These are phyloP conservation scores for Lomentospora prolificans DNA, from an alignment of 2,329 filamentous ascomycete genomes.

Conservation along the genomic window DNA sequence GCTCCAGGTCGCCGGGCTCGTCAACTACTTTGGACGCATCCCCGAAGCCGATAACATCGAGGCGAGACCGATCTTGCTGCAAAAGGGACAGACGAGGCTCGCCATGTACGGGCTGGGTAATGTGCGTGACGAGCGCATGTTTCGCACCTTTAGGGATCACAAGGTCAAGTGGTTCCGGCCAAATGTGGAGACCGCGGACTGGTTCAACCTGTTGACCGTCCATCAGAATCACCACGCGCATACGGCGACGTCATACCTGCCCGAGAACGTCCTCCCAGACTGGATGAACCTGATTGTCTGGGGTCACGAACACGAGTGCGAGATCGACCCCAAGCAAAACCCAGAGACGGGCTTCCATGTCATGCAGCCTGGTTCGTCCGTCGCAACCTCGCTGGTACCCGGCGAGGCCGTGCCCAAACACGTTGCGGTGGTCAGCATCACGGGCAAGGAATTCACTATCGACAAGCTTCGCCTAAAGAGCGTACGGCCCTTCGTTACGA, in stretches of 20 bases:
- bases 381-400: constrained; percentile 83
- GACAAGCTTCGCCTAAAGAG: constrained; percentile 78
- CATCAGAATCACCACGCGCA: constrained; percentile 95
- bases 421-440: constrained; percentile 75
- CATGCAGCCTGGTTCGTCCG: constrained; percentile 94
- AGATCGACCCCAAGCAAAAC: constrained; percentile 77
- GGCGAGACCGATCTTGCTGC: constrained; percentile 81
- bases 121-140: constrained; percentile 88
- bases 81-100: constrained; percentile 88
- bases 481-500: constrained; percentile 83
- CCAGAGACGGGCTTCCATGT: constrained; percentile 86
- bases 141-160: constrained; percentile 84
- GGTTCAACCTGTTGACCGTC: constrained; percentile 92
- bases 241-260: constrained; percentile 85
- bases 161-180: constrained; percentile 92
- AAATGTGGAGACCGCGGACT: constrained; percentile 56
- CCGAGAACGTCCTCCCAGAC: constrained; percentile 83
- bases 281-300: constrained; percentile 89
- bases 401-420: constrained; percentile 89
- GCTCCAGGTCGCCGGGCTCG: constrained; percentile 77
- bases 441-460: constrained; percentile 68
- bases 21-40: constrained; percentile 93
- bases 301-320: constrained; percentile 96
- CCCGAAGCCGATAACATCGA: constrained; percentile 90
- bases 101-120: constrained; percentile 93